These are phyloP conservation scores for Aspergillus ostianus DNA, from an alignment of 495 filamentous ascomycete species.

Conservation along the genomic window DNA sequence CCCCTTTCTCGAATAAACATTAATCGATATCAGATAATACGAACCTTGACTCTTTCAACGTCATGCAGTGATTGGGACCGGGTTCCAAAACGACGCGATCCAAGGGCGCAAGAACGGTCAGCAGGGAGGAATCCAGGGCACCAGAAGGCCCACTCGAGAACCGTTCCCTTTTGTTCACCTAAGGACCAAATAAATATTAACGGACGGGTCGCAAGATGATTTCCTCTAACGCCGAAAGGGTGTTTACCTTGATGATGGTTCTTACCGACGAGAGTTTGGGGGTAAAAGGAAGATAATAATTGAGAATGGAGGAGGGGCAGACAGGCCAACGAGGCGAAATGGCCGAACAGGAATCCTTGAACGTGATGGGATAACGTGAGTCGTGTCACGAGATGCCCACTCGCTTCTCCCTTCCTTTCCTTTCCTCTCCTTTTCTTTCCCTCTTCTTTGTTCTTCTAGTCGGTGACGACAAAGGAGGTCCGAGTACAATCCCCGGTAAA, in stretches of 20 bases:
- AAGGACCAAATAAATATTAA: neutral
- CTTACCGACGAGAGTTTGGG: neutral
- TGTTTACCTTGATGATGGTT: neutral
- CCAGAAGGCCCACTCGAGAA: slow-evolving; percentile 14
- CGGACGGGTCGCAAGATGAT: neutral
- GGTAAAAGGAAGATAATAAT: neutral
- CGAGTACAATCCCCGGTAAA: neutral
- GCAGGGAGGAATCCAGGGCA: slow-evolving; percentile 11
- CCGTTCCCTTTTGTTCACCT: neutral
- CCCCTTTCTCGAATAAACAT: neutral
- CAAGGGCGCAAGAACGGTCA: slow-evolving; percentile 11
- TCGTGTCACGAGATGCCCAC: slow-evolving; percentile 10
- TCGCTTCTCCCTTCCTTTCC: slow-evolving; percentile 1
- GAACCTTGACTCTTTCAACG: slow-evolving; percentile 19
- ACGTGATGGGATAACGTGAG: slow-evolving; percentile 4
- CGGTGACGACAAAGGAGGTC: neutral
- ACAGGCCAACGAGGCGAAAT: neutral
- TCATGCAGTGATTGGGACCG: slow-evolving; percentile 19
- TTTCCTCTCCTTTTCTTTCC: neutral
- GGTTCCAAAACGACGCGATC: slow-evolving; percentile 16
- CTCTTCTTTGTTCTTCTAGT: neutral
- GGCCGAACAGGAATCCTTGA: neutral
- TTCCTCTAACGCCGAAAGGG: neutral
- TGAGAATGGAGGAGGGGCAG: neutral
- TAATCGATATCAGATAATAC: slow-evolving; percentile 2